Conservation (phyloP, 805 yeast species). For the Wickerhamomyces tratensis region DNA sequence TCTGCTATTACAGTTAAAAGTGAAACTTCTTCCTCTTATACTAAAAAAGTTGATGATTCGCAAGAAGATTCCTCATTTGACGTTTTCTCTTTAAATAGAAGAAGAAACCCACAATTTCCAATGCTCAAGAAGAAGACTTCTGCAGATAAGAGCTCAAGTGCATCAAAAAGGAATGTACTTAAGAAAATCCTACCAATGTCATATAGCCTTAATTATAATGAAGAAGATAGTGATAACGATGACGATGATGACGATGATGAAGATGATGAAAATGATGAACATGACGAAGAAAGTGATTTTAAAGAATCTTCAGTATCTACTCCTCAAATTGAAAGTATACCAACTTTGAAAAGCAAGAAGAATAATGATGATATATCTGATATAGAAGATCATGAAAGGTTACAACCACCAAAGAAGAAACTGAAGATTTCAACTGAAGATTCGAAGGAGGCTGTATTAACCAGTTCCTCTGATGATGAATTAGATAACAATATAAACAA, state of each 20-base stretch:
- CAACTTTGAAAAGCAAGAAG: constrained; percentile 6
- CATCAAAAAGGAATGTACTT: constrained; percentile 7
- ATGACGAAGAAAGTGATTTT: constrained; percentile 6
- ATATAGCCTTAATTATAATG: constrained; percentile 9
- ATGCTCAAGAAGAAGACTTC: constrained; percentile 12
- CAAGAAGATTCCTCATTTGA: constrained; percentile 4
- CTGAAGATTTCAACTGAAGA: neutral
- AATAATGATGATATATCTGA: neutral
- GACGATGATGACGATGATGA: constrained; percentile 10
- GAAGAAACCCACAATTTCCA: constrained; percentile 7
- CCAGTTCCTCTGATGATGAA: constrained; percentile 13
- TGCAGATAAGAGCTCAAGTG: constrained; percentile 7
- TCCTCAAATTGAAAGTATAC: constrained; percentile 3
- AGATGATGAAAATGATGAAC: constrained; percentile 4
- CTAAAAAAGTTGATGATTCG: constrained; percentile 10
- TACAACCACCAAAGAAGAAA: neutral
- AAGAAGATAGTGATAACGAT: constrained; percentile 4
- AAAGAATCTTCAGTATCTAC: constrained; percentile 5
- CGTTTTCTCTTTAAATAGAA: constrained; percentile 10
- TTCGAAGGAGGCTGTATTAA: no score
- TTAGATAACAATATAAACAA: constrained; percentile 8
- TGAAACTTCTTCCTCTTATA: constrained; percentile 6
- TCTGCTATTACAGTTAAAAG: constrained; percentile 6
- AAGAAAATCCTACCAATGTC: constrained; percentile 11
- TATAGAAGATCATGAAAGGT: constrained; percentile 1